phyloP scores from a whole-genome alignment of 2,329 filamentous ascomycete species.

The Hansfordia pulvinata region DNA sequence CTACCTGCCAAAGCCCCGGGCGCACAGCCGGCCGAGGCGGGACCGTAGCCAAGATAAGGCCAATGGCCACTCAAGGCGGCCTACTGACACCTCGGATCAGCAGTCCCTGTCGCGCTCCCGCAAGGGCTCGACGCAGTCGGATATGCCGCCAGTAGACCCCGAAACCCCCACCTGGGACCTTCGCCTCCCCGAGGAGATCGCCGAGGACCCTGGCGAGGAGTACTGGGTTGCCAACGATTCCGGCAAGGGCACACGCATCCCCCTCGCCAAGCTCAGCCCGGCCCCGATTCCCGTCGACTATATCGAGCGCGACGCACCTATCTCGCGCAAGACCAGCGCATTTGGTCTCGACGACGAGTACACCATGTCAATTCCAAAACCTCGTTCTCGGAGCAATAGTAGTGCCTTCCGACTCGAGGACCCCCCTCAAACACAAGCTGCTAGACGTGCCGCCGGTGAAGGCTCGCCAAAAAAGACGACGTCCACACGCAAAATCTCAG shows the following conservation, averaged over 20 bases:
- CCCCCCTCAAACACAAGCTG: conserved; percentile 13
- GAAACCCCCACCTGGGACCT: conserved; percentile 53
- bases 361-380: conserved; percentile 43
- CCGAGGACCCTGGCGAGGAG: conserved; percentile 37
- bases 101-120: conserved; percentile 19
- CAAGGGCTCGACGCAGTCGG: conserved; percentile 29
- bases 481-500: conserved; percentile 29
- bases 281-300: conserved; percentile 59
- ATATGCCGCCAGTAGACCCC: conserved; percentile 11
- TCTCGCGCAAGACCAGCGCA: conserved; percentile 46
- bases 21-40: conserved; percentile 32
- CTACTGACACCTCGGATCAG: conserved; percentile 17
- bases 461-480: conserved; percentile 39
- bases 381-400: conserved; percentile 59
- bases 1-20: conserved; percentile 38
- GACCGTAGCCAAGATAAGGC: conserved; percentile 26
- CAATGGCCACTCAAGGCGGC: conserved; percentile 17
- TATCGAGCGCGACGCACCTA: conserved; percentile 59
- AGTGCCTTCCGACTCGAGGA: conserved; percentile 44
- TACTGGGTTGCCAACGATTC: conserved; percentile 37
- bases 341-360: conserved; percentile 41
- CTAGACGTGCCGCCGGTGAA: conserved; percentile 31
- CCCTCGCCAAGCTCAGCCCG: conserved; percentile 68
- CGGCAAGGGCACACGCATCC: conserved; percentile 67
- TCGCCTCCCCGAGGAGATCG: conserved; percentile 64